Base-by-base conservation (phyloP, 352 stramenopile species). In the Elongisporangium anandrum region DNA sequence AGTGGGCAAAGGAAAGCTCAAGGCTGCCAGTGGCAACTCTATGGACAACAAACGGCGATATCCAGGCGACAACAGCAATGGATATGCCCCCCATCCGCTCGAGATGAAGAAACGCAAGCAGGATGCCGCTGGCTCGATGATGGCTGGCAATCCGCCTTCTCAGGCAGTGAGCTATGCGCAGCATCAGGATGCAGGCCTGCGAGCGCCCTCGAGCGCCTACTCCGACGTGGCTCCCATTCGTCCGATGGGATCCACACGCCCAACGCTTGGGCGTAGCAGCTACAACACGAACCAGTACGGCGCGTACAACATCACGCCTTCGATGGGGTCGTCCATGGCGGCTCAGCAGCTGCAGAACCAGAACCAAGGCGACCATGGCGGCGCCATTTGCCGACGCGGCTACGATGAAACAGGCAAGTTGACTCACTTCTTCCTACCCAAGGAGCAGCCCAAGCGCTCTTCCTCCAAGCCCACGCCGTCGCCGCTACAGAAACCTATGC, bases 371-470 rank as follows among this genome's bases (percentile, higher is more conserved):
- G 68, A 76, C 8, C 57, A 75, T 38, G 60, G 57, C 24, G 41
- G 64, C 20, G 68, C 65, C 0, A 65, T 89, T 8, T 88, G 76
- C 19, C 79, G 82, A 48, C 71, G 80, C 54, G 82, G 80, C 5
- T 90, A 90, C 57, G 82, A 90, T 47, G 80, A 90, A 65, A 90
- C 82, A 0, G 82, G 82, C 34, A 90, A 90, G 63, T 63, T 92
- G 29, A 90, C 82, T 17, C 90, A 82, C 56, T 90, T 85, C 63
- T 89, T 89, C 56, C 58, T 88, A 23, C 76, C 80, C 21, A 85
- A 87, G 39, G 70, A 89, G 22, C 55, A 51, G 12, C 20, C 23
- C 16, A 47, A 47, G 39, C 23, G 45, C 5, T 7, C 26, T 10
- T 15, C 9, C 51, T 23, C 22, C 51, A 19, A 39, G 13, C 12